Evolutionary conservation across 148 eudicot genomes (phyloP).

Genomic region (Agrostemma githago): DNA sequence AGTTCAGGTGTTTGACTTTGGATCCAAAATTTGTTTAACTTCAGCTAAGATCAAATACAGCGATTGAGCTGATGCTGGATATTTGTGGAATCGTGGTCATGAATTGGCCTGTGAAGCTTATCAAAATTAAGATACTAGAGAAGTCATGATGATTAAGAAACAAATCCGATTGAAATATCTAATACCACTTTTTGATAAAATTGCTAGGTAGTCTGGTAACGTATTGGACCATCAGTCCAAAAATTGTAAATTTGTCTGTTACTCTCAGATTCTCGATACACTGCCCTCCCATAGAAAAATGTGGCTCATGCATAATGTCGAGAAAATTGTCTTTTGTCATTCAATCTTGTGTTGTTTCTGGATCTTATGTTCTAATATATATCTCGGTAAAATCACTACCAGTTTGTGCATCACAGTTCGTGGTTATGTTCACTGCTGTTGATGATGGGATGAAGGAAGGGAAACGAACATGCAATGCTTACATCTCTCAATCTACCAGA

Average conservation of each 20-base stretch:
- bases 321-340: not conserved
- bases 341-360: not conserved
- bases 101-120: not conserved
- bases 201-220: not conserved
- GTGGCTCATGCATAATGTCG: not conserved
- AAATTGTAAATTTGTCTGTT: not conserved
- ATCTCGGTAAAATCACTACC: slow-evolving; percentile 19
- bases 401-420: slow-evolving; percentile 86
- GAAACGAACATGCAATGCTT: slow-evolving; percentile 63
- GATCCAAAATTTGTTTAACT: not conserved
- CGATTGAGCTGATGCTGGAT: not conserved
- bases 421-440: slow-evolving; percentile 67
- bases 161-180: not conserved
- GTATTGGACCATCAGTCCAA: not conserved
- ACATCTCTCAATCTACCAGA: slow-evolving; percentile 84
- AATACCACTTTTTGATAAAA: not conserved
- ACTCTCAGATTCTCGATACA: not conserved
- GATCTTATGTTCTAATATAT: slow-evolving; percentile 16
- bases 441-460: slow-evolving; percentile 42
- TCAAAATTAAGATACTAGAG: not conserved
- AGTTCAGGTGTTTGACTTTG: not conserved
- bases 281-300: not conserved
- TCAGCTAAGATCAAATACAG: not conserved
- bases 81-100: not conserved
- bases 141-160: not conserved